Evolutionary conservation across 495 filamentous ascomycete species (phyloP), one percentile per base, ranked within the genome.

Genomic region (Annulohypoxylon moriforme): DNA sequence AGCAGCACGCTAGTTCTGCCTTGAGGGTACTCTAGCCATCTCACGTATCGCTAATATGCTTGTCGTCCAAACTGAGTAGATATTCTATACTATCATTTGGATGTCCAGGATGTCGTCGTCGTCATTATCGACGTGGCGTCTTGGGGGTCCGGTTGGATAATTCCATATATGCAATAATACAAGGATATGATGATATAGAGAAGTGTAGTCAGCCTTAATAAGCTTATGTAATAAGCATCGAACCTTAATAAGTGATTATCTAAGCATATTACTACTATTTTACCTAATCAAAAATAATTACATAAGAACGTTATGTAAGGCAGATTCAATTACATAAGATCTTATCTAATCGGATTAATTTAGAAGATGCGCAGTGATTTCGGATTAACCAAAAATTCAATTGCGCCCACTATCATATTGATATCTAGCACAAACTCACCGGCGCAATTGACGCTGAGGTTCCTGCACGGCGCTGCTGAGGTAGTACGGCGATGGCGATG

Each of bases 401-500:
- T 73, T 40, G 58, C 57, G 46, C 27, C 38, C 47, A 61, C 47
- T 33, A 53, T 67, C 40, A 64, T 25, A 67, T 31, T 56, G 29
- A 47, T 33, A 42, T 40, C 34, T 56, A 56, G 42, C 46, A 46
- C 38, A 31, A 64, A 60, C 46, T 22, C 25, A 60, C 13, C 58
- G 42, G 50, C 22, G 22, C 33, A 57, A 38, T 25, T 9, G 11
- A 36, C n/a, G 8, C 20, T 8, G 13, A 22, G 14, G 14, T 40
- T 60, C 20, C 40, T 34, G 1, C 36, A 63, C 44, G 56, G 68
- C 40, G 47, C 27, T 57, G n/a, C 42, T 16, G 33, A 63, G 38
- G 58, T 42, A 29, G 16, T 42, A 20, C 50, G 62, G 18, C 47
- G 9, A 86, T 86, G 84, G 82, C 83, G 60, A 78, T 77, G 56